Percentiles rank a stretch among this genome's conserved stretches.
Evolutionary conservation across 2,329 filamentous ascomycete species (phyloP).

Genomic region (Venturiaceae sp.): DNA sequence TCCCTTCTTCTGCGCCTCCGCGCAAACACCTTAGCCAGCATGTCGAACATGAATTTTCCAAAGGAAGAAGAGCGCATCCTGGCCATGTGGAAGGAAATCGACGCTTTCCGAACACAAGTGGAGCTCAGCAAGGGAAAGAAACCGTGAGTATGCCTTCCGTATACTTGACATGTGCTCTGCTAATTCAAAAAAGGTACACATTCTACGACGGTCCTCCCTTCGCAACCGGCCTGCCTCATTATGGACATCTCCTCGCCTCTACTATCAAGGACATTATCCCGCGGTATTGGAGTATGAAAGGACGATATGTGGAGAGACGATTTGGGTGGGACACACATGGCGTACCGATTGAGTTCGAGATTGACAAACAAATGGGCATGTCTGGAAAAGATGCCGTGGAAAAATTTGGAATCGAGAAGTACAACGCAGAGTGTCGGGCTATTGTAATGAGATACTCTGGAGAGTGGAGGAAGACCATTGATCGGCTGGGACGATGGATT

Average conservation of each 20-base stretch:
- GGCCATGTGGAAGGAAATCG: constrained; percentile 79
- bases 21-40: not conserved
- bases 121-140: constrained; percentile 75
- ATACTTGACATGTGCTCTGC: not conserved
- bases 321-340: constrained; percentile 97
- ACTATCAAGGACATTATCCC: constrained; percentile 98
- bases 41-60: constrained; percentile 65
- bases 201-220: constrained; percentile 71
- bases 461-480: constrained; percentile 84
- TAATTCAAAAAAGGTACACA: constrained; percentile 51
- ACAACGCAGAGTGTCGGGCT: constrained; percentile 83
- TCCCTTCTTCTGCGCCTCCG: not conserved
- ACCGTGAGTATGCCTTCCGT: constrained; percentile 25
- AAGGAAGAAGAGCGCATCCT: constrained; percentile 83
- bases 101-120: constrained; percentile 81
- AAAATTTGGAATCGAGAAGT: constrained; percentile 76
- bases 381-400: constrained; percentile 79
- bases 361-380: constrained; percentile 90
- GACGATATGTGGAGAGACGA: constrained; percentile 79
- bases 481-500: constrained; percentile 87
- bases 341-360: constrained; percentile 91
- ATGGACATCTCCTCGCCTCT: constrained; percentile 73
- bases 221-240: constrained; percentile 51
- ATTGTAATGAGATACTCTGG: constrained; percentile 86
- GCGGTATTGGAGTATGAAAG: constrained; percentile 96